Base-by-base conservation (phyloP, 805 yeast genomes). In the Ogataea ramenticola region DNA sequence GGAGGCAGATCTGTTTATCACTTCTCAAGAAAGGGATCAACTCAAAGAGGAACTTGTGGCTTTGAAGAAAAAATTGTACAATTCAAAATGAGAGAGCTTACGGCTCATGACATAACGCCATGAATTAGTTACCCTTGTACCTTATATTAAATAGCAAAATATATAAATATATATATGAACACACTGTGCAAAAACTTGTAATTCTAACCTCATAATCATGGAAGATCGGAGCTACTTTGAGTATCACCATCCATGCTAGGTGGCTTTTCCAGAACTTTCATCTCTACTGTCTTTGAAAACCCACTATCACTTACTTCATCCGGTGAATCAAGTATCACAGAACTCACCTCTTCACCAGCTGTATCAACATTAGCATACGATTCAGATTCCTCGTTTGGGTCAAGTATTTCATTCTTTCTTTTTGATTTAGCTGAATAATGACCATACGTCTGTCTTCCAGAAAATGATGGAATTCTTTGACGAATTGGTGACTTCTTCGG, bases 1-100 rank as follows among this genome's bases (percentile, higher is more conserved):
- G 53, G 86, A 86, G 55, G 96, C 96, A 4, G 95, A 87, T 58
- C 68, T 88, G 50, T 83, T 75, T 54, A 84, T 88, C 44, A 74
- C 83, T 50, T 80, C 80, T 54, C 91, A 87, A 63, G 96, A 88
- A 63, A 74, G 95, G 50, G 93, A 88, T 56, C 84, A 81, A 53
- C 67, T 86, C 60, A 82, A 79, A 56, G 83, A 79, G 20, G 80
- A 72, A 46, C 75, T 80, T 15, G 58, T 77, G 29, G 53, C 68
- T 0, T 65, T 82, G 57, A 82, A 82, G 63, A 83, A 82, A 58
- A 76, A 75, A 52, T 62, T 82, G 46, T 58, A 45, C 42, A 52
- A 47, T 61, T 37, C 45, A 1, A 37, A 43, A n/a, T 15, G 9
- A 32, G 11, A 15, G 19, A 15, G n/a, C n/a, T n/a, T n/a, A n/a